Base-by-base conservation (phyloP, 2,329 filamentous ascomycete genomes). In the Penicillium fuscoglaucum region DNA sequence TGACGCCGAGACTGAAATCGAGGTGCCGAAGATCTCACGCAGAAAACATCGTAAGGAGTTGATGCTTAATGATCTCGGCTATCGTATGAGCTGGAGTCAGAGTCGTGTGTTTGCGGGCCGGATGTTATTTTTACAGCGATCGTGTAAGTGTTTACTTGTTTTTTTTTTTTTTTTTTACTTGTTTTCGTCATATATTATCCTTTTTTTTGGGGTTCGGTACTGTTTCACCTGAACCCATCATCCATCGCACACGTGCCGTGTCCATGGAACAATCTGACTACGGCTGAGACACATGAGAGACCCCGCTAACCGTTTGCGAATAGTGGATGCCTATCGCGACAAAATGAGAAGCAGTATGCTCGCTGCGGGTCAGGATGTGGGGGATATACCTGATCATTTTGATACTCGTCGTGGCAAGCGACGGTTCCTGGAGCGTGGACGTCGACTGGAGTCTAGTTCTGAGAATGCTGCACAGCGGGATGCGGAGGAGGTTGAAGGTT, bases 31-130 rank as follows among this genome's bases (percentile, higher is more conserved):
- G 58, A 87, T 92, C 74, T 87, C 87, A 50, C 87, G 85, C 70
- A 80, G 81, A 45, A 84, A 86, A 65, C 86, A 91, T 50, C 84
- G 83, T 50, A 95, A 91, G 78, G 93, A 98, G 73, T 87, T 95
- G n/a, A 86, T 90, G 49, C 79, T 98, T 61, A 98, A 98, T 72
- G 93, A 98, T 71, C 79, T 98, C 46, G 93, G 92, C 2, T 96
- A 96, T 74, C 87, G 93, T 47, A 96, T 99, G 90, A 93, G 91
- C 49, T 99, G 95, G 93, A 88, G 93, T 55, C 93, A 98, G 78
- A 95, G 92, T 73, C 84, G 93, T 69, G 90, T 93, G 12, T 97
- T 98, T 79, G 88, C 92, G 1, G 90, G 89, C 13, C 84, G 91
- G 66, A 91, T 89, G 41, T 82, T 96, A 48, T 97, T 97, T 75